These are phyloP conservation scores for Periconia digitata DNA, from an alignment of 2,329 filamentous ascomycete genomes.

Conservation along the genomic window DNA sequence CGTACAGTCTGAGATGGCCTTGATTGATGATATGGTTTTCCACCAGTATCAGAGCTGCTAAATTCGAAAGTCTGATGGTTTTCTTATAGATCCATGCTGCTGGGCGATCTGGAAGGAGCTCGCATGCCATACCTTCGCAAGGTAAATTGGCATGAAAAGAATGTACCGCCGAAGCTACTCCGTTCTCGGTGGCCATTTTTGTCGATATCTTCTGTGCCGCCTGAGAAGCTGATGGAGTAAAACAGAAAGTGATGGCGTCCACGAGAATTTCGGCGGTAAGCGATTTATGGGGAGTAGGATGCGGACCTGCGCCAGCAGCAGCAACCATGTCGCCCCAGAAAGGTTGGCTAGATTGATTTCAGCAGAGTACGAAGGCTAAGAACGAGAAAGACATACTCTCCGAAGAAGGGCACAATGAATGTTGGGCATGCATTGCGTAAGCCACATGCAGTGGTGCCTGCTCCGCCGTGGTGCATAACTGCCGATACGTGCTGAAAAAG, in stretches of 20 bases:
- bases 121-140: slow-evolving; percentile 25
- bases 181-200: slow-evolving; percentile 25
- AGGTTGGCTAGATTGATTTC: slow-evolving; percentile 14
- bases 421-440: slow-evolving; percentile 76
- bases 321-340: slow-evolving; percentile 33
- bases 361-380: neutral
- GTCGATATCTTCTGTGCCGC: slow-evolving; percentile 22
- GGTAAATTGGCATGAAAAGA: slow-evolving; percentile 31
- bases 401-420: slow-evolving; percentile 75
- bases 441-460: slow-evolving; percentile 82
- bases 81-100: slow-evolving; percentile 27
- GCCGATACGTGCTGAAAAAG: slow-evolving; percentile 75
- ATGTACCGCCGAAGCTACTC: slow-evolving; percentile 23
- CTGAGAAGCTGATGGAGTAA: slow-evolving; percentile 15
- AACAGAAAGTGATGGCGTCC: slow-evolving; percentile 23
- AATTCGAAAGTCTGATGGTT: slow-evolving; percentile 21
- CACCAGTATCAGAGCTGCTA: slow-evolving; percentile 27
- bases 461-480: slow-evolving; percentile 82
- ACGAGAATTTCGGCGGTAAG: slow-evolving; percentile 25
- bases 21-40: slow-evolving; percentile 16
- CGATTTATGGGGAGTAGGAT: slow-evolving; percentile 24
- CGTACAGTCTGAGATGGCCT: slow-evolving; percentile 22
- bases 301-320: slow-evolving; percentile 31
- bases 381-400: slow-evolving; percentile 16
- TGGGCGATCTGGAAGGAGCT: slow-evolving; percentile 18